Evolutionary conservation across 352 stramenopile genomes (phyloP).

Genomic region (Phytophthora meadii): DNA sequence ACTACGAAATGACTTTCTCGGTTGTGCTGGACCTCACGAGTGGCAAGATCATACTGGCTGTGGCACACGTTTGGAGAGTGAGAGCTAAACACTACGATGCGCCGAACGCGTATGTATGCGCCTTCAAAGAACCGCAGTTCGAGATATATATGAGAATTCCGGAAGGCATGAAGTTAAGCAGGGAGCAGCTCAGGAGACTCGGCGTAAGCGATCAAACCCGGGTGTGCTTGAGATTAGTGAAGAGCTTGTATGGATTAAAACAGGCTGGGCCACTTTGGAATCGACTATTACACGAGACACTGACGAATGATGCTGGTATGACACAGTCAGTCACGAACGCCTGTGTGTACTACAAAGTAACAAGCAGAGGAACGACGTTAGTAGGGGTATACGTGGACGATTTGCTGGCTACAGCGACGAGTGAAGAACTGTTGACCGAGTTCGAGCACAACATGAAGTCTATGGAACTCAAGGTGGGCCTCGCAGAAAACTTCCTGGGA

Average conservation of each 20-base stretch:
- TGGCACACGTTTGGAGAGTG: background rate
- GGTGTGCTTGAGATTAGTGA: background rate
- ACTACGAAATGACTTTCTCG: conserved; percentile 1
- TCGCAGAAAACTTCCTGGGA: background rate
- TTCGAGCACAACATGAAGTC: background rate
- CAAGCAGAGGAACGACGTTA: background rate
- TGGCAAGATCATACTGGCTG: background rate
- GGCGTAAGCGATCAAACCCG: background rate
- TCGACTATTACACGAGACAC: background rate
- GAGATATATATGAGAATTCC: background rate
- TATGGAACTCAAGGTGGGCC: background rate
- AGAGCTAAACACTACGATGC: background rate
- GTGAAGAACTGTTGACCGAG: background rate
- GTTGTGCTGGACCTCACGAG: conserved; percentile 3
- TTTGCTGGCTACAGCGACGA: background rate
- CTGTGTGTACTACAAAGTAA: background rate
- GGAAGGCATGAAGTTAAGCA: background rate
- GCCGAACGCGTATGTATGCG: background rate
- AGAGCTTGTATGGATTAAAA: conserved; percentile 4
- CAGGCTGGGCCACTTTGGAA: conserved; percentile 2
- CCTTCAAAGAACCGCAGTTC: background rate
- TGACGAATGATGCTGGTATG: background rate
- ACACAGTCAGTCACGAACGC: background rate
- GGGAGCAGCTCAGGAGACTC: background rate
- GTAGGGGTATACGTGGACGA: background rate